Base-by-base conservation (phyloP, 78 protist genomes). In the Chrysochromulina parva region DNA sequence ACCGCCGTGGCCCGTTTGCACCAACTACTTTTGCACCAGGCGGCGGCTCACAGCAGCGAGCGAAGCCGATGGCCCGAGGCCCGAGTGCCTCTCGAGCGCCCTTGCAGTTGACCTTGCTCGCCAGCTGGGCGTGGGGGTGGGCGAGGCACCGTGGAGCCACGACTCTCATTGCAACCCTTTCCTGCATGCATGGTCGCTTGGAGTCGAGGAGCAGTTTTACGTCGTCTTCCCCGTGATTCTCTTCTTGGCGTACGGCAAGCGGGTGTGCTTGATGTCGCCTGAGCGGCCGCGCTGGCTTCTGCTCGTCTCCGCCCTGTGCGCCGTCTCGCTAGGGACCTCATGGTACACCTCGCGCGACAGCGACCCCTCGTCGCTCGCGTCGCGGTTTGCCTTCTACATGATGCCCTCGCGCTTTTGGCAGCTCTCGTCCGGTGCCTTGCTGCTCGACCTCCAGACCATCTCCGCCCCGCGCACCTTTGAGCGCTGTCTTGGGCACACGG, bases 181-280 rank as follows among this genome's bases (percentile, higher is more conserved):
- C 82, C 0, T 14, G 20, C 82, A 74, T 19, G 3, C 57, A 14
- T 74, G 82, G 82, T 74, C 82, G 55, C 82, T 74, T 55, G 82
- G 82, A 3, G 82, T 74, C 28, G 82, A 74, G 82, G 82, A 74
- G 82, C 82, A 74, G 55, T 74, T 74, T 55, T 74, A 74, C 57
- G 7, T 74, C 57, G 13, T 74, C 82, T 74, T 74, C 55, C 57
- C 82, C 26, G 24, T 48, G 82, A 1, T 28, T 13, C 14, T 74
- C 58, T 2, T 48, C 14, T n/a, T 48, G 28, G 57, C 26, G 13
- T 1, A 48, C 57, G 82, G 82, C 82, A 1, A 28, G 55, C 57
- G n/a, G 28, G 78, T 13, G 50, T 28, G 10, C 48, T 22, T 48
- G 14, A 14, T 13, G 7, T 13, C 13, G 24, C 13, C 62, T 7